phyloP scores from a whole-genome alignment of 2,329 filamentous ascomycete genomes.

The Ophiostoma montium region DNA sequence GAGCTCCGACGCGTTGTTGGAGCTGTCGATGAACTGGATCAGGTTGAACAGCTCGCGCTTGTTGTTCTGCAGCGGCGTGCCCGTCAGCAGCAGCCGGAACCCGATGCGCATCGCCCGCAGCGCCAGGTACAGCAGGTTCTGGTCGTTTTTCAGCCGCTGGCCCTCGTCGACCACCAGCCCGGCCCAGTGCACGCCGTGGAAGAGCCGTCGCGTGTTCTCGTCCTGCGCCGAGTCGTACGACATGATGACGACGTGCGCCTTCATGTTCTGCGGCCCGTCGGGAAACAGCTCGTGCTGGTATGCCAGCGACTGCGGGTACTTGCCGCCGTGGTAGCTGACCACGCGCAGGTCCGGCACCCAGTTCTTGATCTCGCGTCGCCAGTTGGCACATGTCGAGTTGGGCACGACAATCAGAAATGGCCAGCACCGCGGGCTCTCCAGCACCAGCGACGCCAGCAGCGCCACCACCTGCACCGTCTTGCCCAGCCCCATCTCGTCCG shows the following conservation, averaged over 20 bases:
- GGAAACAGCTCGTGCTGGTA: slow-evolving; percentile 80
- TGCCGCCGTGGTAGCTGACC: slow-evolving; percentile 82
- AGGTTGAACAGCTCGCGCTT: slow-evolving; percentile 89
- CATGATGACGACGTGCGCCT: slow-evolving; percentile 83
- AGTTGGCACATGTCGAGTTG: slow-evolving; percentile 93
- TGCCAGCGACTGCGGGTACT: slow-evolving; percentile 58
- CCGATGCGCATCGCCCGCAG: slow-evolving; percentile 61
- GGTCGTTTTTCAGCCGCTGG: slow-evolving; percentile 87
- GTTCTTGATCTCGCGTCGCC: slow-evolving; percentile 88
- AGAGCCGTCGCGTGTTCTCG: slow-evolving; percentile 47
- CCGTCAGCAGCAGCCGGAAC: slow-evolving; percentile 77
- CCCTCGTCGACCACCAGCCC: slow-evolving; percentile 90
- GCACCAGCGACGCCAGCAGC: slow-evolving; percentile 59
- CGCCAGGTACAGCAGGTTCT: slow-evolving; percentile 64
- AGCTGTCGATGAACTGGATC: slow-evolving; percentile 79
- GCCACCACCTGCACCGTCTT: slow-evolving; percentile 92
- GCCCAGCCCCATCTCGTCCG: slow-evolving; percentile 95
- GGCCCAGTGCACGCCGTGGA: slow-evolving; percentile 65
- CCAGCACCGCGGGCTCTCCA: slow-evolving; percentile 59
- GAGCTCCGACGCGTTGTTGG: slow-evolving; percentile 52
- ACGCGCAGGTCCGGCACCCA: slow-evolving; percentile 80
- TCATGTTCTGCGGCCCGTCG: slow-evolving; percentile 47
- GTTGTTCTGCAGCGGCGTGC: slow-evolving; percentile 90
- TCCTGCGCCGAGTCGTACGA: slow-evolving; percentile 86
- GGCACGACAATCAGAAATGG: slow-evolving; percentile 89